Evolutionary conservation across 176 grass and related monocot species (phyloP).

Genomic region (Cenchrus purpureus): DNA sequence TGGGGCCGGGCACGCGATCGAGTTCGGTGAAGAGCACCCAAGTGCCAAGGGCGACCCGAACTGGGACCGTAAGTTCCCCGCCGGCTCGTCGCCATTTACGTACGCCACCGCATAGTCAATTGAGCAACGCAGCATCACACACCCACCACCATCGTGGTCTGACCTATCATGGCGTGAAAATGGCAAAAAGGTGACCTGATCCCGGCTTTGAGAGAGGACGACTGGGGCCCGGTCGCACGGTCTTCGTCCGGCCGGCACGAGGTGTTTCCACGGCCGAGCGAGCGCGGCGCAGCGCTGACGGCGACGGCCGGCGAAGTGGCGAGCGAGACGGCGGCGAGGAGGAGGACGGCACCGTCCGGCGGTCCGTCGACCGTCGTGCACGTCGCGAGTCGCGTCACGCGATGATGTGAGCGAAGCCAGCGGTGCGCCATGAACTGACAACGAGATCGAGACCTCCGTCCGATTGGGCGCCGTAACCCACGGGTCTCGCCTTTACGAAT

Average conservation of each 20-base stretch:
- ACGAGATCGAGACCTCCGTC: background rate
- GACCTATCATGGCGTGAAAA: background rate
- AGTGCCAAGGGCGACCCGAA: background rate
- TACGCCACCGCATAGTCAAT: background rate
- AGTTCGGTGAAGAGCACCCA: background rate
- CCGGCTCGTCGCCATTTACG: background rate
- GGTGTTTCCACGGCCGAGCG: slow-evolving; percentile 10
- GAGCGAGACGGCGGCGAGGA: background rate
- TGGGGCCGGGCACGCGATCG: background rate
- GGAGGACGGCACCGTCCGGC: background rate
- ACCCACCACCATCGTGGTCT: background rate
- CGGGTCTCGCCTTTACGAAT: background rate
- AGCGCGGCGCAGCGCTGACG: background rate
- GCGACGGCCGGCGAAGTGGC: too few relatives aligned
- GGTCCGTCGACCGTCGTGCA: background rate
- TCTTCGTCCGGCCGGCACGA: background rate
- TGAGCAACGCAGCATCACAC: too few relatives aligned
- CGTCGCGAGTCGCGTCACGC: background rate
- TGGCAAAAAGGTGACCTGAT: background rate
- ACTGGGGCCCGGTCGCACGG: background rate
- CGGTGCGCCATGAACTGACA: background rate
- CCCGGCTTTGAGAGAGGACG: background rate
- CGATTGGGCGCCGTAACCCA: background rate
- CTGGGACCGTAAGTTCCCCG: background rate
- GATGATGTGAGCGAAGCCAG: background rate